phyloP scores from a whole-genome alignment of 805 yeast genomes.

The Ogataea henricii region DNA sequence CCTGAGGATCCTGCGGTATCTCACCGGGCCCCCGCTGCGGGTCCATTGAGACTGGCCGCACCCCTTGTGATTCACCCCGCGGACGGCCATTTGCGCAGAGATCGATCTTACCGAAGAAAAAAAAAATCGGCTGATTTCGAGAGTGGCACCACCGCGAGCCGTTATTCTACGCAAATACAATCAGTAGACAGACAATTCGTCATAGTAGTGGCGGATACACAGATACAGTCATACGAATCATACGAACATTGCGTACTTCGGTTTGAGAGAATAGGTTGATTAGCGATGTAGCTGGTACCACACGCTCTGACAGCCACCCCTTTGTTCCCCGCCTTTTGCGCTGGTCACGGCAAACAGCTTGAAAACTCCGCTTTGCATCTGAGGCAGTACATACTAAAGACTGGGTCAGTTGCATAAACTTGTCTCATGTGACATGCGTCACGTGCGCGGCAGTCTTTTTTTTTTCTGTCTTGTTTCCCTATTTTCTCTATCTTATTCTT shows the following conservation, averaged over 20 bases:
- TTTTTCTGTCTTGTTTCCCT: neutral
- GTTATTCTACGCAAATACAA: neutral
- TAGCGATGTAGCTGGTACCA: too few species aligned
- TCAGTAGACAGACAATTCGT: neutral
- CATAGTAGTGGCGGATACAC: neutral
- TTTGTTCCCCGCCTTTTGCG: neutral
- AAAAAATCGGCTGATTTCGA: constrained; percentile 12
- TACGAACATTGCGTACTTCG: too few species aligned
- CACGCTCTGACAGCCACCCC: neutral
- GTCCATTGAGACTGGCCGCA: neutral
- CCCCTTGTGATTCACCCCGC: neutral
- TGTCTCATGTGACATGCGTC: neutral
- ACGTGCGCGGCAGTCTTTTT: neutral
- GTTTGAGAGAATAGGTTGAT: too few species aligned
- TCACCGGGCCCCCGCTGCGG: neutral
- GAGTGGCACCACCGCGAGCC: constrained; percentile 7
- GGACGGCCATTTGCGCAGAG: neutral
- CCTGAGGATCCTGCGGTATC: neutral
- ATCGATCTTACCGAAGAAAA: neutral
- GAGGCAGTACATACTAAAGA: neutral
- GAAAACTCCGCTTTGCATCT: neutral
- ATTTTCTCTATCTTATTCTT: neutral
- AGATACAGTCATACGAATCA: neutral
- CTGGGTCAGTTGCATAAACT: neutral
- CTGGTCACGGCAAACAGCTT: neutral